Evolutionary conservation across 139 green algal species (phyloP).

Genomic region (Pleodorina starrii): DNA sequence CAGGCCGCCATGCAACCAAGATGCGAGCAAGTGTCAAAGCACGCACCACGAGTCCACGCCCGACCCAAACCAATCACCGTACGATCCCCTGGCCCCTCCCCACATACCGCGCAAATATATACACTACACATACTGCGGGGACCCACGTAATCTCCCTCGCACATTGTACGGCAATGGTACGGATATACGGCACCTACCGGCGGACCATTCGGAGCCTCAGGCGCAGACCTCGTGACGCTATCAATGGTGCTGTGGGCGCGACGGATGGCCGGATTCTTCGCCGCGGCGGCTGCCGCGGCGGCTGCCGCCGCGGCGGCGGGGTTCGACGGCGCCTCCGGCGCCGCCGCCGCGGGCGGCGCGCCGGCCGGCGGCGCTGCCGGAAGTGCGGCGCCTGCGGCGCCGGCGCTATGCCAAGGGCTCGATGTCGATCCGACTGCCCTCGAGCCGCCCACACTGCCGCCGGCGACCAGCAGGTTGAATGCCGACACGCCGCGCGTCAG

Average conservation of each 20-base stretch:
- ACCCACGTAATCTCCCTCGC: too few relatives aligned
- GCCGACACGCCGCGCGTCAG: constrained; percentile 2
- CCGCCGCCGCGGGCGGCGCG: not conserved
- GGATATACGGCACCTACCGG: not conserved
- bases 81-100: too few relatives aligned
- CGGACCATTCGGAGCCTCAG: not conserved
- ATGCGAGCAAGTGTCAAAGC: too few relatives aligned
- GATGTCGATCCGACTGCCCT: not conserved
- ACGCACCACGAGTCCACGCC: too few relatives aligned
- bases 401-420: not conserved
- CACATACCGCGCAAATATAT: too few relatives aligned
- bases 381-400: not conserved
- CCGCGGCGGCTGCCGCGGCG: too few relatives aligned
- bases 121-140: too few relatives aligned
- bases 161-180: too few relatives aligned
- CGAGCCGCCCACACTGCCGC: not conserved
- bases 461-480: not conserved
- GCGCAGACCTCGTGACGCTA: not conserved
- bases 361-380: not conserved
- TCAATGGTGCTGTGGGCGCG: constrained; percentile 35
- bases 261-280: not conserved
- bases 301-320: too few relatives aligned
- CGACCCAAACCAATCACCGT: too few relatives aligned
- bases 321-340: too few relatives aligned
- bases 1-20: too few relatives aligned